A percentile compares a stretch with the other conserved stretches of the same genome.
phyloP scores from a whole-genome alignment of 2,329 filamentous ascomycete genomes.

The Paraphaeosphaeria sporulosa region DNA sequence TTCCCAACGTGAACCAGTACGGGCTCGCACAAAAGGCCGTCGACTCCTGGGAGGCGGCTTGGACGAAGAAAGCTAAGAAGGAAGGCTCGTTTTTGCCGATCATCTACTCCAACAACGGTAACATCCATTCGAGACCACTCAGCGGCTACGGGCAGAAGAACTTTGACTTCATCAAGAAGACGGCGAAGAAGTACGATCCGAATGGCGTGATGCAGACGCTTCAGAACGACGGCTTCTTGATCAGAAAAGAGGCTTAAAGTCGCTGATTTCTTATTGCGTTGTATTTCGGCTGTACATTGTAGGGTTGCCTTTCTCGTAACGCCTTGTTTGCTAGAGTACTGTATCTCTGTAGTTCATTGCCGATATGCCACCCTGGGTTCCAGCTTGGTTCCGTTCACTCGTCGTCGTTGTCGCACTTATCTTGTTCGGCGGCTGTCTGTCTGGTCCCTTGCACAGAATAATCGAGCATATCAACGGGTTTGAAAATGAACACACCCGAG shows the following conservation, averaged over 20 bases:
- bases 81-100: neutral
- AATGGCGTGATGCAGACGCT: neutral
- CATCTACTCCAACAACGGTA: neutral
- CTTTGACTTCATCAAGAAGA: neutral
- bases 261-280: slow-evolving; percentile 47
- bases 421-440: neutral
- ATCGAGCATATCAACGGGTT: no score
- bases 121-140: neutral
- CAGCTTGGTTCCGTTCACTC: neutral
- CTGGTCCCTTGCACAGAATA: no score
- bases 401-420: neutral
- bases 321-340: neutral
- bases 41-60: neutral
- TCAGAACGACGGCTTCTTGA: neutral
- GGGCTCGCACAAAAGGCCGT: neutral
- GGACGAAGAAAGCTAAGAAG: neutral
- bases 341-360: neutral
- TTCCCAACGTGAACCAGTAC: neutral
- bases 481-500: no score
- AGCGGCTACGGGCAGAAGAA: neutral
- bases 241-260: slow-evolving; percentile 42
- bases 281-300: neutral
- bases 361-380: neutral
- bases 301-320: neutral
- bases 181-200: neutral